Evolutionary conservation across 2,329 filamentous ascomycete genomes (phyloP).

Genomic region (Sordariomycetes sp.): DNA sequence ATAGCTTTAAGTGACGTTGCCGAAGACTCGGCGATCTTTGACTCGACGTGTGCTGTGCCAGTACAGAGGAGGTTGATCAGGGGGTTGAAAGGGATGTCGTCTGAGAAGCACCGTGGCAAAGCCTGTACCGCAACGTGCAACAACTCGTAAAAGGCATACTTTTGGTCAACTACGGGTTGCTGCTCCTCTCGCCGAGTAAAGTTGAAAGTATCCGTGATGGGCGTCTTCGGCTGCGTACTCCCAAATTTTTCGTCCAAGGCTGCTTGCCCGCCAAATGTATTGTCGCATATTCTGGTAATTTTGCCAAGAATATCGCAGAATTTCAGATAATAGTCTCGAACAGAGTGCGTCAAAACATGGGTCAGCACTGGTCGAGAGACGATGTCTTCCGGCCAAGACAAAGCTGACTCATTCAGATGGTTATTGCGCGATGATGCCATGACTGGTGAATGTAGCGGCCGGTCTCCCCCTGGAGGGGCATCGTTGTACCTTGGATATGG

Average conservation of each 20-base stretch:
- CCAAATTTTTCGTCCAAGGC: conserved; percentile 92
- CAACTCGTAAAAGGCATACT: conserved; percentile 91
- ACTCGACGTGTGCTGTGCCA: conserved; percentile 89
- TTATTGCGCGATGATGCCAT: conserved; percentile 26
- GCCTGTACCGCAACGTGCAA: conserved; percentile 94
- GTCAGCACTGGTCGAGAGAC: conserved; percentile 57
- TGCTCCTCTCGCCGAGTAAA: conserved; percentile 79
- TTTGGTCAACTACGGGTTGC: conserved; percentile 64
- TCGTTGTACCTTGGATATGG: conserved; percentile 71
- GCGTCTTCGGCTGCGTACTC: conserved; percentile 81
- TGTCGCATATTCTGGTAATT: conserved; percentile 93
- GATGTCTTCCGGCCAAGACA: conserved; percentile 43
- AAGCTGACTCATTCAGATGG: conserved; percentile 7
- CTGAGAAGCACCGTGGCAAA: conserved; percentile 83
- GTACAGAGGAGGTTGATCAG: conserved; percentile 93
- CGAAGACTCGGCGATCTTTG: conserved; percentile 85
- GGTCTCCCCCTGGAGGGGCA: conserved; percentile 28
- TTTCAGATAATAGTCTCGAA: conserved; percentile 75
- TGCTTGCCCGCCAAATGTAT: conserved; percentile 93
- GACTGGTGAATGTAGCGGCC: conserved; percentile 39
- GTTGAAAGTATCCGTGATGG: conserved; percentile 88
- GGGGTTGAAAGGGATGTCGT: conserved; percentile 85
- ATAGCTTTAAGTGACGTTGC: conserved; percentile 92
- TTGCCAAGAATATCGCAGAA: conserved; percentile 95
- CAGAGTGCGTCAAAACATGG: conserved; percentile 60